These are phyloP conservation scores for Pascua guehoae DNA, from an alignment of 1,284 basidiomycete genomes.

Conservation along the genomic window DNA sequence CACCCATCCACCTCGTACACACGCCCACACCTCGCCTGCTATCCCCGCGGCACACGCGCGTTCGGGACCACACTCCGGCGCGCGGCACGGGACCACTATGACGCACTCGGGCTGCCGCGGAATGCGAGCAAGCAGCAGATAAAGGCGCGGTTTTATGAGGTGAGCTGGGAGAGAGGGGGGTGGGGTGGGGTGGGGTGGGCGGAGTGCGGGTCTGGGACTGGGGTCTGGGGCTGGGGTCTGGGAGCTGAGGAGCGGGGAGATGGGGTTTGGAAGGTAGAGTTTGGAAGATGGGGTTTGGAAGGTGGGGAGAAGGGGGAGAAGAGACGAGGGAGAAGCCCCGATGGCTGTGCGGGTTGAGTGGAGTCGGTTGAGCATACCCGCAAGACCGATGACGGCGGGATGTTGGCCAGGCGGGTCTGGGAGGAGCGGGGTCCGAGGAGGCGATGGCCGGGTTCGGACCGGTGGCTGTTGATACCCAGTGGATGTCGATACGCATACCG, in stretches of 20 bases:
- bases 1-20: too few species aligned
- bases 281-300: neutral
- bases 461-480: too few species aligned
- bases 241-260: neutral
- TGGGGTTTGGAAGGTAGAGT: neutral
- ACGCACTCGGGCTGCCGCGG: constrained; percentile 35
- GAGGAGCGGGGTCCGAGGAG: too few species aligned
- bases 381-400: too few species aligned
- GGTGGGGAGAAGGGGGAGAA: neutral
- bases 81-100: constrained; percentile 46
- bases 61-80: constrained; percentile 16
- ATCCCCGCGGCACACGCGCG: neutral
- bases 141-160: constrained; percentile 51
- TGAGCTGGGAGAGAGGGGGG: constrained; percentile 21
- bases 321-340: neutral
- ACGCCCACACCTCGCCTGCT: neutral
- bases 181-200: neutral
- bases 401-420: too few species aligned
- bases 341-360: too few species aligned
- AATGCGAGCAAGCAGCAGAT: constrained; percentile 48
- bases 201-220: neutral
- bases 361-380: too few species aligned
- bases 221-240: neutral
- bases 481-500: too few species aligned
- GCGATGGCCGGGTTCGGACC: too few species aligned